A percentile compares a stretch with the other conserved stretches of the same genome.
Conservation (phyloP, 1,139 yeast genomes). For the Zygoascus hellenicus region DNA sequence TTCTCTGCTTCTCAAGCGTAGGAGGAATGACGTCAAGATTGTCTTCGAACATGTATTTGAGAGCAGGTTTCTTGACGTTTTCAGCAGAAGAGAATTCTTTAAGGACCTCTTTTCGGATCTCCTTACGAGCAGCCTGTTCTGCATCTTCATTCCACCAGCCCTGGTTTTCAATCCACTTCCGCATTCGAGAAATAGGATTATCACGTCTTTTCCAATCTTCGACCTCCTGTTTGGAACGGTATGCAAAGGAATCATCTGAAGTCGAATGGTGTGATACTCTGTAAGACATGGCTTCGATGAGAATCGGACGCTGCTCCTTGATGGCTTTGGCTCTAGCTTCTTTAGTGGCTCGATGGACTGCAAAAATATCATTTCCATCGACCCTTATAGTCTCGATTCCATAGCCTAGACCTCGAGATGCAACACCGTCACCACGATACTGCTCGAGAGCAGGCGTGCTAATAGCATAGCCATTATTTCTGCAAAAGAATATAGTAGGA, state of each 20-base stretch:
- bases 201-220: conserved; percentile 36
- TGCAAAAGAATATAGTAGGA: conserved; percentile 33
- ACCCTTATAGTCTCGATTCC: conserved; percentile 36
- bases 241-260: conserved; percentile 36
- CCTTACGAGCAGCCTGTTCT: conserved; percentile 26
- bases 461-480: conserved; percentile 37
- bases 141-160: conserved; percentile 32
- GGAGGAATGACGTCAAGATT: conserved; percentile 25
- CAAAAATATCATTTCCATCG: conserved; percentile 35
- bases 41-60: conserved; percentile 29
- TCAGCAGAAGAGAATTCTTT: conserved; percentile 31
- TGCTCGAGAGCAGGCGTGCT: conserved; percentile 35
- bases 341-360: conserved; percentile 32
- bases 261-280: conserved; percentile 37
- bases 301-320: conserved; percentile 30
- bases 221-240: conserved; percentile 33
- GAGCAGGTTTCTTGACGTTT: conserved; percentile 29
- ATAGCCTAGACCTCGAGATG: conserved; percentile 33
- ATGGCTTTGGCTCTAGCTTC: conserved; percentile 31
- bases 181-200: conserved; percentile 33
- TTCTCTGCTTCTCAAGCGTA: conserved; percentile 27
- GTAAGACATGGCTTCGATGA: conserved; percentile 36
- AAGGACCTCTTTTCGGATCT: conserved; percentile 26
- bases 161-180: conserved; percentile 32
- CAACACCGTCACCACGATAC: conserved; percentile 37